phyloP scores from a whole-genome alignment of 2,329 filamentous ascomycete species.

The Aspergillus felis region DNA sequence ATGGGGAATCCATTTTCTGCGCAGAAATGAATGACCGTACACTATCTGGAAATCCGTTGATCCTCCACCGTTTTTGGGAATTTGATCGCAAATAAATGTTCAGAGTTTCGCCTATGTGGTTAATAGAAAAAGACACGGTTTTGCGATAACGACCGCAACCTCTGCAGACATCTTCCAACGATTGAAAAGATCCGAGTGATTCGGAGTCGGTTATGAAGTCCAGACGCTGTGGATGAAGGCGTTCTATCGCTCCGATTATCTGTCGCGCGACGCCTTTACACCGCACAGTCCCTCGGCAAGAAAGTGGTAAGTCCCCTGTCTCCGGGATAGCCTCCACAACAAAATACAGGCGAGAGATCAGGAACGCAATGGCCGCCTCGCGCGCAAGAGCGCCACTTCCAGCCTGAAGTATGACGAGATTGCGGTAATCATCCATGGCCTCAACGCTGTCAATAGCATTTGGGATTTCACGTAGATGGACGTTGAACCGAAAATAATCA shows the following conservation, averaged over 20 bases:
- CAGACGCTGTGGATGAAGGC: not conserved
- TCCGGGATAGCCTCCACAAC: constrained; percentile 1
- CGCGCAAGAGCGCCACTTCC: constrained; percentile 4
- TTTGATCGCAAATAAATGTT: constrained; percentile 15
- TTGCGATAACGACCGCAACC: constrained; percentile 13
- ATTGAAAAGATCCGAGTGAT: constrained; percentile 8
- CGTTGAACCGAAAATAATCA: constrained; percentile 12
- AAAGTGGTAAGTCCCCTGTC: not conserved
- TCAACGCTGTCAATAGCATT: constrained; percentile 11
- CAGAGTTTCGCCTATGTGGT: constrained; percentile 8
- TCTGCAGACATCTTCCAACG: constrained; percentile 9
- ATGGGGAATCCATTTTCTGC: constrained; percentile 7
- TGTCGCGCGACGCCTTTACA: constrained; percentile 6
- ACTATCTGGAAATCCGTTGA: constrained; percentile 15
- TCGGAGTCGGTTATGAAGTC: constrained; percentile 6
- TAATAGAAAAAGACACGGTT: constrained; percentile 10
- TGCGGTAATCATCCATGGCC: constrained; percentile 17
- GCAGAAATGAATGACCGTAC: constrained; percentile 6
- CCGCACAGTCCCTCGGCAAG: constrained; percentile 6
- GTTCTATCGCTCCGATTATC: constrained; percentile 1
- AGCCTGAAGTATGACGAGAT: constrained; percentile 10
- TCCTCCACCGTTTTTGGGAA: constrained; percentile 12
- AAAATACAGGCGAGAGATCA: constrained; percentile 12
- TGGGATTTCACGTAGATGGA: constrained; percentile 8
- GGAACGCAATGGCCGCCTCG: constrained; percentile 4